Percentiles rank a stretch among this genome's conserved stretches.
phyloP scores from a whole-genome alignment of 768 basidiomycete species.

The Pisolithus sp. region DNA sequence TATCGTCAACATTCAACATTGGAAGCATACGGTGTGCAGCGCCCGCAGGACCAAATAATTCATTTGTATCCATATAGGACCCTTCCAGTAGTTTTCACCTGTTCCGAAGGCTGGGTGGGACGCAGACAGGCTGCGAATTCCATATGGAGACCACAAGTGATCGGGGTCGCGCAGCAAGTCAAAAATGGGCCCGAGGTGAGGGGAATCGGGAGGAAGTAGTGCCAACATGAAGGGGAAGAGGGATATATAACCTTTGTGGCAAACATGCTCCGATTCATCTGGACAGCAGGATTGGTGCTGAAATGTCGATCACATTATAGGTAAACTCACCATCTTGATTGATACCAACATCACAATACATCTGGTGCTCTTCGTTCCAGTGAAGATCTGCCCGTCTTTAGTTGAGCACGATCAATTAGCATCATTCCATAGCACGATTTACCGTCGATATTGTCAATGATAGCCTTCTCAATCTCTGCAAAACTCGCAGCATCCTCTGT shows the following conservation, averaged over 20 bases:
- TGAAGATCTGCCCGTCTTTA: constrained; percentile 61
- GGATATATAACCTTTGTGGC: constrained; percentile 89
- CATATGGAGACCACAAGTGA: constrained; percentile 89
- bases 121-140: constrained; percentile 82
- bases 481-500: constrained; percentile 78
- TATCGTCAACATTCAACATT: background rate
- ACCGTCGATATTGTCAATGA: constrained; percentile 85
- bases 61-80: constrained; percentile 97
- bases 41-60: constrained; percentile 85
- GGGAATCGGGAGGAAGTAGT: constrained; percentile 69
- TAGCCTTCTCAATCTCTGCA: constrained; percentile 68
- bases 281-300: constrained; percentile 1
- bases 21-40: constrained; percentile 57
- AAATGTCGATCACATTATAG: background rate
- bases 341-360: constrained; percentile 91
- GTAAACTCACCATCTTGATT: constrained; percentile 65
- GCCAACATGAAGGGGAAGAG: constrained; percentile 89
- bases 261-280: constrained; percentile 92
- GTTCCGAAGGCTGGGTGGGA: constrained; percentile 84
- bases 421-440: constrained; percentile 7
- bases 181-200: constrained; percentile 74
- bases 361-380: constrained; percentile 82
- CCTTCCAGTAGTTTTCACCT: constrained; percentile 97
- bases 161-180: constrained; percentile 73
- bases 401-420: background rate